phyloP scores from a whole-genome alignment of 2,329 filamentous ascomycete genomes.

The Botryotinia globosa region DNA sequence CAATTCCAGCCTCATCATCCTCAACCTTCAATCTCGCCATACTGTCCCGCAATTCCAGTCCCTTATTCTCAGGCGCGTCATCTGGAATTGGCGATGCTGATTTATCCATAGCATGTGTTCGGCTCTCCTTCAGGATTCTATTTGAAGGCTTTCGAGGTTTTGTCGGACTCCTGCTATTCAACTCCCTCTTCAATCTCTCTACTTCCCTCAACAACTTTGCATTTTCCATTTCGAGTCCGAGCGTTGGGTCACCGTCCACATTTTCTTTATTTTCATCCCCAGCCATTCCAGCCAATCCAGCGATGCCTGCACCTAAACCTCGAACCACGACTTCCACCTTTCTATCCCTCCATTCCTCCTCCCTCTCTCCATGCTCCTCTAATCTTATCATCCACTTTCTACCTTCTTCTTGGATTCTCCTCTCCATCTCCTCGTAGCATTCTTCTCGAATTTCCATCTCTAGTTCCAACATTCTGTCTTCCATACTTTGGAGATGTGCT shows the following conservation, averaged over 20 bases:
- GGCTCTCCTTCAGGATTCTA: constrained; percentile 10
- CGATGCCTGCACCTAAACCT: constrained; percentile 41
- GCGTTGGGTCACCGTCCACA: constrained; percentile 46
- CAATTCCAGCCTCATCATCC: constrained; percentile 3
- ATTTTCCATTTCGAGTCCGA: constrained; percentile 69
- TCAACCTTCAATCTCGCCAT: constrained; percentile 3
- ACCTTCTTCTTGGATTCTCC: constrained; percentile 69
- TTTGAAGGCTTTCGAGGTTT: constrained; percentile 23
- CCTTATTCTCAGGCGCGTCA: constrained; percentile 21
- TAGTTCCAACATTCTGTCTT: constrained; percentile 62
- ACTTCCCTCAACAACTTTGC: constrained; percentile 65
- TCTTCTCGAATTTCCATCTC: constrained; percentile 88
- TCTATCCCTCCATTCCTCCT: constrained; percentile 81
- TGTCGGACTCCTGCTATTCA: constrained; percentile 49
- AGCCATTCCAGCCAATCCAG: constrained; percentile 20
- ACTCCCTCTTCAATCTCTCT: constrained; percentile 62
- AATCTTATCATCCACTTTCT: constrained; percentile 77
- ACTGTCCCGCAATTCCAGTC: constrained; percentile 10
- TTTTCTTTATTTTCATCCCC: constrained; percentile 56
- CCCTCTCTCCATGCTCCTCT: constrained; percentile 73
- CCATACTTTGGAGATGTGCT: constrained; percentile 64
- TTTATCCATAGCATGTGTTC: constrained; percentile 5
- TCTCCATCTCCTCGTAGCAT: constrained; percentile 82
- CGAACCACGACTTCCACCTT: constrained; percentile 75
- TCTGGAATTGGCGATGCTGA: constrained; percentile 7